Evolutionary conservation across 495 filamentous ascomycete genomes (phyloP), one percentile per base, ranked within the genome.

Genomic region (Immersiella caudata): DNA sequence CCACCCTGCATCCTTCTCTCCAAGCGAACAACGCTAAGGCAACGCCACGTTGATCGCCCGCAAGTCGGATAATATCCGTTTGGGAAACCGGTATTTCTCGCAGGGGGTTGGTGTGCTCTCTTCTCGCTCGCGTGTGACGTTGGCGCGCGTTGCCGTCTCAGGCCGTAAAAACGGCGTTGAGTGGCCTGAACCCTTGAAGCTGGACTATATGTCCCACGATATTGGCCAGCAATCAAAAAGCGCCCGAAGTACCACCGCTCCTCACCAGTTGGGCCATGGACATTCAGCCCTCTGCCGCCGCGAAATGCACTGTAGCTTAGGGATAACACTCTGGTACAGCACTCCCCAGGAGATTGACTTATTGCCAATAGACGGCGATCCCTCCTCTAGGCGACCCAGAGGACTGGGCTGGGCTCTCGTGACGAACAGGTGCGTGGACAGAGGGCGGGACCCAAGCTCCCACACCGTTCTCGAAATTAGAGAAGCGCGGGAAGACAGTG

Each of bases 181-280:
- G 62, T 64, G 57, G 62, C 60, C 35, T 54, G 33, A 40, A 22
- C 46, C 54, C 59, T 40, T 60, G 33, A 35, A 68, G 67, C 59
- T 57, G 59, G 63, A 67, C 55, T 72, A 76, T 70, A 74, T 55
- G 55, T 54, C 60, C 24, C 67, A 67, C 65, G 63, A 67, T 76
- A 75, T 77, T 70, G 68, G 64, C 68, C 33, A 61, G 76, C 74
- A 78, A 78, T 78, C 71, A 78, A 74, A 76, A 70, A 78, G 70
- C 52, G 70, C 50, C 76, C 76, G 76, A 78, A 40, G 67, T 75
- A 76, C 71, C 68, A 74, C 76, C 76, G 76, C 69, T 67, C 21
- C 62, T 71, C 58, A 67, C 67, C 74, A 69, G 40, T 67, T 69
- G 61, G 57, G 36, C 64, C 58, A 29, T 64, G 64, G 18, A 24